Percentiles rank a stretch among this genome's conserved stretches.
phyloP scores from a whole-genome alignment of 2,329 filamentous ascomycete genomes.

The Exophiala sp. region DNA sequence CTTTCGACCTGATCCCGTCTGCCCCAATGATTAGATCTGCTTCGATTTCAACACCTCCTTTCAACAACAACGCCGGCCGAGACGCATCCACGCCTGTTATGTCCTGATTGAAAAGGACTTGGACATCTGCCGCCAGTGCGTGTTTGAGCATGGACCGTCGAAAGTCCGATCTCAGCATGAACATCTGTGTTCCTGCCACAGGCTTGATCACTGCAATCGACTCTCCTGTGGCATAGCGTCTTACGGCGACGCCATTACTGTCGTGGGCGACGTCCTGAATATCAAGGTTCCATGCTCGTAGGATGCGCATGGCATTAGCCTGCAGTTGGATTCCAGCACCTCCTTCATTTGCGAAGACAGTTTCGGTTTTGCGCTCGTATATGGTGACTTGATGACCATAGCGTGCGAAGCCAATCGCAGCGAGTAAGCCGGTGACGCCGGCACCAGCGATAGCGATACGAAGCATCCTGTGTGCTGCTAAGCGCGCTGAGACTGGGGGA shows the following conservation, averaged over 20 bases:
- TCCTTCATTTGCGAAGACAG: conserved; percentile 6
- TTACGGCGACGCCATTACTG: background rate
- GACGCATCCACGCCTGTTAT: conserved; percentile 1
- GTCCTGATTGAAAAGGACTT: conserved; percentile 1
- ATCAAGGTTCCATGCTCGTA: background rate
- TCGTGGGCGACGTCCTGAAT: background rate
- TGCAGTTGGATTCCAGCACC: conserved; percentile 5
- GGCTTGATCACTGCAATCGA: background rate
- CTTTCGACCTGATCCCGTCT: background rate
- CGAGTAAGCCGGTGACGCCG: conserved; percentile 4
- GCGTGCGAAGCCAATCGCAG: conserved; percentile 1
- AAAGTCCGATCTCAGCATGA: conserved; percentile 6
- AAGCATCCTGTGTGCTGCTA: conserved; percentile 28
- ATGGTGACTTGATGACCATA: conserved; percentile 1
- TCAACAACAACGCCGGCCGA: conserved; percentile 1
- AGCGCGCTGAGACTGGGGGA: too few relatives aligned
- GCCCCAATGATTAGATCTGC: background rate
- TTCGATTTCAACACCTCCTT: background rate
- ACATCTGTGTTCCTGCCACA: conserved; percentile 1
- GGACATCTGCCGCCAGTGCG: background rate
- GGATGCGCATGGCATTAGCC: conserved; percentile 1
- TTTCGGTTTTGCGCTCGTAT: conserved; percentile 5
- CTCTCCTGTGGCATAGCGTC: background rate
- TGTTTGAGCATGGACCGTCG: conserved; percentile 1
- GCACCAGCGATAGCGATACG: conserved; percentile 6